Percentiles rank a stretch among this genome's conserved stretches.
These are phyloP conservation scores for Leucaena leucocephala DNA, from an alignment of 306 rosid species.

Conservation along the genomic window DNA sequence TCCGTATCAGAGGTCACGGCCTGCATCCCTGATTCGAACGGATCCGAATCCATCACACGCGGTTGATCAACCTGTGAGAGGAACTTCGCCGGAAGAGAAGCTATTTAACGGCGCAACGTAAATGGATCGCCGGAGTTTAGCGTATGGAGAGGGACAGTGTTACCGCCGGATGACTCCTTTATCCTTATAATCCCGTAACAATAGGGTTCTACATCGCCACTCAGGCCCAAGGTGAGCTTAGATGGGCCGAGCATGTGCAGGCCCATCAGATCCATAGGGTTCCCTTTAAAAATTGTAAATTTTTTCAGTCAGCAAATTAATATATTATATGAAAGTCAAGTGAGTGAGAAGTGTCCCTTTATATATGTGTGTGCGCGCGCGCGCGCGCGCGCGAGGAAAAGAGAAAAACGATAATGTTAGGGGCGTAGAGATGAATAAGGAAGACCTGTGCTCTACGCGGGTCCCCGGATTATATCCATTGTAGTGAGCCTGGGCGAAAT, in stretches of 20 bases:
- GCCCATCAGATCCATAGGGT: too few relatives aligned
- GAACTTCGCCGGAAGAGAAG: background rate
- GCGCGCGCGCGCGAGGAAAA: too few relatives aligned
- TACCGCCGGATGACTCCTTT: background rate
- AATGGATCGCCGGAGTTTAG: background rate
- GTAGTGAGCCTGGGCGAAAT: background rate
- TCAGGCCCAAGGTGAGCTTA: background rate
- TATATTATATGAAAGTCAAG: too few relatives aligned
- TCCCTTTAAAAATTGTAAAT: too few relatives aligned
- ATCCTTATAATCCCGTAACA: background rate
- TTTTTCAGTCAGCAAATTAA: too few relatives aligned
- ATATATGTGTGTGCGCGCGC: too few relatives aligned
- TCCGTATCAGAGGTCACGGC: constrained; percentile 35
- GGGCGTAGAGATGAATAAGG: background rate
- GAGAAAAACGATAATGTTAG: background rate
- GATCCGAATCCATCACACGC: constrained; percentile 44
- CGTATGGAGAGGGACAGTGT: background rate
- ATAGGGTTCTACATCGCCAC: background rate
- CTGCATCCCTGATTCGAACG: constrained; percentile 38
- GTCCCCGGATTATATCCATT: constrained; percentile 35
- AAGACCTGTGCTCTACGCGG: constrained; percentile 23
- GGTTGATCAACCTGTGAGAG: background rate
- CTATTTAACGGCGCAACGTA: background rate
- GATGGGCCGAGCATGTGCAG: too few relatives aligned
- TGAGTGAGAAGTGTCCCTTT: too few relatives aligned